Percentiles rank a stretch among this genome's conserved stretches.
phyloP scores from a whole-genome alignment of 2,329 filamentous ascomycete genomes.

The Zymoseptoria tritici region DNA sequence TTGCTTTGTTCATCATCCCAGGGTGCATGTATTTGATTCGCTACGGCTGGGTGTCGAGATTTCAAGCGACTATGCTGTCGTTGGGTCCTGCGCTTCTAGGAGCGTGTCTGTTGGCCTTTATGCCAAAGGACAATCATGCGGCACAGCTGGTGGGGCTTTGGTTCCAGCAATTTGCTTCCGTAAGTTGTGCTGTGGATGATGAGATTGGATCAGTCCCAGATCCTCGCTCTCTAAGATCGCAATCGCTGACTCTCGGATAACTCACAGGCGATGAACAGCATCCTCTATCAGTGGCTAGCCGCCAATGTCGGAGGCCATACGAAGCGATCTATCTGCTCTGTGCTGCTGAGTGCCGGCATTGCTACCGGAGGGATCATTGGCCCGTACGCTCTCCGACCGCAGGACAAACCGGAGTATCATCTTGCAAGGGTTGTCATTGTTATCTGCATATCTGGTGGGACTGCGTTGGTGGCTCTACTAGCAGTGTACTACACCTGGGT shows the following conservation, averaged over 20 bases:
- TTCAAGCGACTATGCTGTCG: constrained; percentile 18
- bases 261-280: constrained; percentile 3
- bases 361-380: constrained; percentile 36
- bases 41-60: constrained; percentile 19
- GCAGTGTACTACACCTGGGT: constrained; percentile 31
- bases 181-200: no score
- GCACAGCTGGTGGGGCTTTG: constrained; percentile 38
- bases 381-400: constrained; percentile 33
- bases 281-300: constrained; percentile 26
- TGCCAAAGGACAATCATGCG: constrained; percentile 33
- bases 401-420: constrained; percentile 32
- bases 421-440: constrained; percentile 38
- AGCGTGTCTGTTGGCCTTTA: constrained; percentile 23
- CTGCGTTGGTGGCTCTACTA: constrained; percentile 36
- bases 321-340: constrained; percentile 52
- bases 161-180: constrained; percentile 31
- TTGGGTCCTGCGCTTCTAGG: constrained; percentile 13
- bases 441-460: constrained; percentile 26
- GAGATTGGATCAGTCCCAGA: no score
- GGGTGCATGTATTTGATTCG: constrained; percentile 4
- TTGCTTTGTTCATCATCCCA: constrained; percentile 33
- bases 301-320: constrained; percentile 63
- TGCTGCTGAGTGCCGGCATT: constrained; percentile 36
- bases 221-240: no score
- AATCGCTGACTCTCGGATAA: no score